Base-by-base conservation (phyloP, 495 filamentous ascomycete species). In the Lasiosphaeria hispida region DNA sequence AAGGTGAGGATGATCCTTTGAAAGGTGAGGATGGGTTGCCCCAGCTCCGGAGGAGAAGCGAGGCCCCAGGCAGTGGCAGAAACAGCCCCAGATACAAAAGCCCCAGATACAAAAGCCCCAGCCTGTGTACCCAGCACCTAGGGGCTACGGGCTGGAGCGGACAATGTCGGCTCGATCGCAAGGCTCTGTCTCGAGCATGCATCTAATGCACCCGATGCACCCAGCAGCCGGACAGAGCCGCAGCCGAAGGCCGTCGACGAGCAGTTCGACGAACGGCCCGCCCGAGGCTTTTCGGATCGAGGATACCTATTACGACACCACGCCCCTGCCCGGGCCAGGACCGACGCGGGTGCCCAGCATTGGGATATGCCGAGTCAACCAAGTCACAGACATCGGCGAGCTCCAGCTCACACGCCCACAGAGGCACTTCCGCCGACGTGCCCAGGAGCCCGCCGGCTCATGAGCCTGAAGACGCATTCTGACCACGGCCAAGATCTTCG, bases 221-320 rank as follows among this genome's bases (percentile, higher is more conserved):
- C 38, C 47, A 13, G 17, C 34, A 33, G 42, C 54, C 10, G 49
- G 44, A 13, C 60, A 53, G 35, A 39, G 48, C 43, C 55, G 60
- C 44, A 55, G 50, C 39, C 60, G 60, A 10, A 48, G 60, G 23
- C 17, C 34, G 11, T 63, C 60, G 10, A 34, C 23, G 11, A 41
- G 15, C 48, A 54, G 34, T 38, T 50, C 19, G 11, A 14, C n/a
- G 8, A 34, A 19, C 18, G 34, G 33, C 11, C n/a, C 40, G 23
- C 53, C 53, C 19, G 43, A 23, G 10, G 42, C 44, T 4, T 57
- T 53, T 53, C 57, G 60, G 48, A 54, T 60, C 57, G 51, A 63
- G 36, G 48, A 55, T 10, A 48, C 61, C 8, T 63, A 58, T 52
- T 63, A 63, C 44, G 61, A 63, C 48, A 63, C 61, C 2, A 63